Evolutionary conservation across 768 basidiomycete genomes (phyloP).

Genomic region (Agaricus blazei): DNA sequence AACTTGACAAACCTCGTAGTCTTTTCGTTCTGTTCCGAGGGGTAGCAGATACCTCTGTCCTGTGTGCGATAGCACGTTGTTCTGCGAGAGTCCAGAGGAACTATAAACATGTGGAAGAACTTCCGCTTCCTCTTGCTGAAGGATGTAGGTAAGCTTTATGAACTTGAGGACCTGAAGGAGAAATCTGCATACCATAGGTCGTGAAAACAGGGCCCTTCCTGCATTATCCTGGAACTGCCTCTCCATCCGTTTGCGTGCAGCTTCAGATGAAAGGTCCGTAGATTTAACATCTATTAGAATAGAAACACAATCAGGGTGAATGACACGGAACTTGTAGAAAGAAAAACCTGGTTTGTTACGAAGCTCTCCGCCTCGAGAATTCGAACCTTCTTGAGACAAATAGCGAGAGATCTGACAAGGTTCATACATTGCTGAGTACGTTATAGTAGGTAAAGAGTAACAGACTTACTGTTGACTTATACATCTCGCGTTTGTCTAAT

Average conservation of each 20-base stretch:
- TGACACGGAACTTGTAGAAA: background rate
- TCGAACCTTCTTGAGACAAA: background rate
- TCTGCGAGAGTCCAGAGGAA: slow-evolving; percentile 57
- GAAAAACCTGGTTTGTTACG: background rate
- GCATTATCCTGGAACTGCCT: slow-evolving; percentile 56
- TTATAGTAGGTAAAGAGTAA: background rate
- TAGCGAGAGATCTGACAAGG: slow-evolving; percentile 7
- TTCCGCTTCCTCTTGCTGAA: slow-evolving; percentile 50
- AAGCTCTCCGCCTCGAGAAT: no score
- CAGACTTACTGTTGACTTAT: slow-evolving; percentile 44
- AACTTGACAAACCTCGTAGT: slow-evolving; percentile 51
- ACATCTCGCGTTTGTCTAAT: slow-evolving; percentile 45
- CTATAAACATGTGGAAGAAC: slow-evolving; percentile 81
- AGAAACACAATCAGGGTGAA: background rate
- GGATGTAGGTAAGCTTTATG: background rate
- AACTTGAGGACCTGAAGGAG: background rate
- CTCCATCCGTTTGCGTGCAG: slow-evolving; percentile 60
- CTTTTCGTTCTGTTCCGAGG: slow-evolving; percentile 66
- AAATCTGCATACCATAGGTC: slow-evolving; percentile 30
- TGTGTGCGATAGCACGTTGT: slow-evolving; percentile 62
- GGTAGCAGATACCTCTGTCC: slow-evolving; percentile 83
- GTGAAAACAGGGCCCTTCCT: slow-evolving; percentile 59
- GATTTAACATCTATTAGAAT: background rate
- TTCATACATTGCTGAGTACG: background rate
- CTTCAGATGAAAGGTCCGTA: slow-evolving; percentile 14